Base-by-base conservation (phyloP, 1,284 basidiomycete genomes). In the Ceratobasidium theobromae region DNA sequence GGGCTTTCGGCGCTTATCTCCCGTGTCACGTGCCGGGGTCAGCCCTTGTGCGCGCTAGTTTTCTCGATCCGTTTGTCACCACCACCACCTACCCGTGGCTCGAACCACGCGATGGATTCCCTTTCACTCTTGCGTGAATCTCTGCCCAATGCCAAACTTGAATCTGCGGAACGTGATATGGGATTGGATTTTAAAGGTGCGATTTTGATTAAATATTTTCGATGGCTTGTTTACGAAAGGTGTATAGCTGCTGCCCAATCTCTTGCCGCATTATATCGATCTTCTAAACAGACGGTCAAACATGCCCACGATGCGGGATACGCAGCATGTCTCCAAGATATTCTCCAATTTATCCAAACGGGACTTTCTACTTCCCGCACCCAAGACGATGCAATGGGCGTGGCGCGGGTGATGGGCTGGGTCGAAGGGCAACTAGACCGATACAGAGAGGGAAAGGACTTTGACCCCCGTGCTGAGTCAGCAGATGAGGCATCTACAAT, bases 371-470 rank as follows among this genome's bases (percentile, higher is more conserved):
- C 65, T 57, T 72, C 71, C 57, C 73, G 73, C n/a, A n/a, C n/a
- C n/a, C n/a, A n/a, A 25, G 72, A 73, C 46, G 75, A 70, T 32
- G 68, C 60, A 48, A 84, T 88, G 82, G 84, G 86, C 0, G 86
- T 91, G 71, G 88, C 86, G 14, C 76, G 85, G 46, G 84, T 91
- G 60, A 84, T 91, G 85, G 88, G 91, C 71, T 91, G 89, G 85
- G 83, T 86, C 58, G 86, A 87, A 71, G 86, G 85, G 1, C 76
- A 86, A 66, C 76, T 89, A 46, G 89, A 91, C 33, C 53, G 54
- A 38, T 35, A 30, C 16, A 45, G 58, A 23, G 68, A 62, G 33
- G 69, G 69, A 2, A 53, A 38, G 27, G 68, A 67, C 27, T 65
- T 67, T 35, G 49, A 41, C 25, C 4, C 21, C n/a, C n/a, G n/a